These are phyloP conservation scores for Ichthyophthirius multifiliis DNA, from an alignment of 169 alveolate genomes.

Conservation along the genomic window DNA sequence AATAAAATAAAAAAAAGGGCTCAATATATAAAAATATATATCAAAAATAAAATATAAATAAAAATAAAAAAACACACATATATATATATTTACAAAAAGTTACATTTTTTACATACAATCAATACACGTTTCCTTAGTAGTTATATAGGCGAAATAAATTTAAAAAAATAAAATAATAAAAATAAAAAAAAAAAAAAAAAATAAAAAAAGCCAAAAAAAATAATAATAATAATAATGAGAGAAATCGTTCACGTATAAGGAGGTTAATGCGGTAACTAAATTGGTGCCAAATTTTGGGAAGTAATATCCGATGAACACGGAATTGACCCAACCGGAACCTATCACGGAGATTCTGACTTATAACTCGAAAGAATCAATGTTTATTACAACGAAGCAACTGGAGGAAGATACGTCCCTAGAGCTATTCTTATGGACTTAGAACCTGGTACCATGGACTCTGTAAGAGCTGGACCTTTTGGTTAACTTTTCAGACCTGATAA, in stretches of 20 bases:
- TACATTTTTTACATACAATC: no score
- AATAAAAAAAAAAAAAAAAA: neutral
- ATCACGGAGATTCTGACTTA: conserved; percentile 96
- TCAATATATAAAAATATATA: no score
- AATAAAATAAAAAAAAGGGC: no score
- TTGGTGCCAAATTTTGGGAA: conserved; percentile 99
- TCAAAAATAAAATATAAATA: no score
- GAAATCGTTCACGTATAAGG: conserved; percentile 98
- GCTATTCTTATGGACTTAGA: conserved; percentile 98
- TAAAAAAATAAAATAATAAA: neutral
- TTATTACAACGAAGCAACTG: conserved; percentile 97
- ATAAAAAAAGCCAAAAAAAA: neutral
- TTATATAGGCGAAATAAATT: no score
- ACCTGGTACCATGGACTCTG: conserved; percentile 99
- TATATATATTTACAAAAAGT: no score
- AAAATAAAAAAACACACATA: no score
- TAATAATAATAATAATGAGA: conserved; percentile 84
- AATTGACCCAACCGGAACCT: conserved; percentile 95
- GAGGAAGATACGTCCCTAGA: conserved; percentile 98
- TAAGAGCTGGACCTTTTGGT: conserved; percentile 98
- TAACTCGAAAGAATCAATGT: conserved; percentile 95
- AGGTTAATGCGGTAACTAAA: conserved; percentile 99
- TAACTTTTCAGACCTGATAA: conserved; percentile 97
- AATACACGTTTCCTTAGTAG: no score
- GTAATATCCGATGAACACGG: conserved; percentile 99